phyloP scores from a whole-genome alignment of 2,329 filamentous ascomycete species.

The Pseudocercospora vitis region DNA sequence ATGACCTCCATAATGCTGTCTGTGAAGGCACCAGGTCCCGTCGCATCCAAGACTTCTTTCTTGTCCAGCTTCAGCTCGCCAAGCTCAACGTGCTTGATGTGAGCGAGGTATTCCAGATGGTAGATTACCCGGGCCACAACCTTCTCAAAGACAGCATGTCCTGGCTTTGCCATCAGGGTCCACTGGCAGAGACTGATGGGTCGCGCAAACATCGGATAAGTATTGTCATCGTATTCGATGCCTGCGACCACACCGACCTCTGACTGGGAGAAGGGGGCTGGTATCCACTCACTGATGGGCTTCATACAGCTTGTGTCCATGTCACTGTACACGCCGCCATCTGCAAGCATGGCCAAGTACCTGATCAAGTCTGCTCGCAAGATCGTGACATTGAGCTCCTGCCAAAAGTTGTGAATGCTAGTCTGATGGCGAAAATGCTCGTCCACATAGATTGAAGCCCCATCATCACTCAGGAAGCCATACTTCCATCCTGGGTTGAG shows the following conservation, averaged over 20 bases:
- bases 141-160: constrained; percentile 20
- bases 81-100: constrained; percentile 10
- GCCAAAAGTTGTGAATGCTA: constrained; percentile 19
- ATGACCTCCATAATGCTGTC: constrained; percentile 1
- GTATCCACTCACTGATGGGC: constrained; percentile 24
- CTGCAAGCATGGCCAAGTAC: constrained; percentile 23
- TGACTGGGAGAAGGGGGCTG: constrained; percentile 8
- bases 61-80: background rate
- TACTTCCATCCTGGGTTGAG: background rate
- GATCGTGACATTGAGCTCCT: constrained; percentile 13
- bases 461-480: background rate
- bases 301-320: constrained; percentile 24
- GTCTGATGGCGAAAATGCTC: constrained; percentile 13
- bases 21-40: constrained; percentile 21
- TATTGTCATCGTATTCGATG: constrained; percentile 21
- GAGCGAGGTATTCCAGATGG: constrained; percentile 11
- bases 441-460: constrained; percentile 11
- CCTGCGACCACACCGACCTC: constrained; percentile 19
- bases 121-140: constrained; percentile 15
- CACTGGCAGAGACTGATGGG: constrained; percentile 19
- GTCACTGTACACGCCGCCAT: constrained; percentile 28
- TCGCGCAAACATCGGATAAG: constrained; percentile 11
- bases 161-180: constrained; percentile 23
- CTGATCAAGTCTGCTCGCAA: constrained; percentile 25
- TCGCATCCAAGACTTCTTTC: constrained; percentile 13